Percentiles rank a stretch among this genome's conserved stretches.
Conservation (phyloP, 2,329 filamentous ascomycete species). For the Colletotrichum nymphaeae region DNA sequence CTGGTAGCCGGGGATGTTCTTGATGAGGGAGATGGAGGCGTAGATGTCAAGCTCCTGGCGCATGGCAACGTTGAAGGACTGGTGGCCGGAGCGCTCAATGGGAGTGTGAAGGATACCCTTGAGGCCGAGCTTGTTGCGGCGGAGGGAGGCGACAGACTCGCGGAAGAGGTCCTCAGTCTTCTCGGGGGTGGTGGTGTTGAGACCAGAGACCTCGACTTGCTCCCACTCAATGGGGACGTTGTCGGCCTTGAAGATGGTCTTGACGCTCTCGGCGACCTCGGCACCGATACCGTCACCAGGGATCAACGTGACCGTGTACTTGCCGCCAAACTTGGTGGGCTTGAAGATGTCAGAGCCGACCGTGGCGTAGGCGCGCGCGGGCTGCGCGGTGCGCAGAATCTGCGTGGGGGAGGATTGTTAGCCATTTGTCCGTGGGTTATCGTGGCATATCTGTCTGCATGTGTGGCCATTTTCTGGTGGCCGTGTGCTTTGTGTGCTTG, state of each 20-base stretch:
- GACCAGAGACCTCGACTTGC: slow-evolving; percentile 93
- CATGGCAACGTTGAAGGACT: slow-evolving; percentile 99
- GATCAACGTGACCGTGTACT: slow-evolving; percentile 98
- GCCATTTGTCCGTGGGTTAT: slow-evolving; percentile 39
- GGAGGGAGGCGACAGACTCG: slow-evolving; percentile 93
- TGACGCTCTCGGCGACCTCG: slow-evolving; percentile 97
- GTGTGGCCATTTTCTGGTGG: slow-evolving; percentile 64
- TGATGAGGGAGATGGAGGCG: slow-evolving; percentile 96
- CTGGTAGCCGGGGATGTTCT: slow-evolving; percentile 99
- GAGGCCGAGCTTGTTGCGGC: slow-evolving; percentile 98
- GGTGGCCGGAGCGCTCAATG: slow-evolving; percentile 95
- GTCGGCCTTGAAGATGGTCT: slow-evolving; percentile 99
- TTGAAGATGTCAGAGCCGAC: slow-evolving; percentile 97
- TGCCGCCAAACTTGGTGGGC: slow-evolving; percentile 98
- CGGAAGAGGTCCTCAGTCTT: slow-evolving; percentile 95
- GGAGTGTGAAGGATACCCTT: slow-evolving; percentile 99
- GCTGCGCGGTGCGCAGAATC: slow-evolving; percentile 62
- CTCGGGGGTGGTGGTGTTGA: slow-evolving; percentile 82
- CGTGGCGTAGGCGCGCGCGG: slow-evolving; percentile 76
- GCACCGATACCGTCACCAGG: slow-evolving; percentile 98
- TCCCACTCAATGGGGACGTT: slow-evolving; percentile 99
- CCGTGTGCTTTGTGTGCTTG: slow-evolving; percentile 54
- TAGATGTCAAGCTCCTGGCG: slow-evolving; percentile 99
- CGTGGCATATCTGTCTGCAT: slow-evolving; percentile 14
- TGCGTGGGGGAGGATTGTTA: slow-evolving; percentile 41